These are phyloP conservation scores for Chenopodium suecicum DNA, from an alignment of 148 eudicot genomes.

Conservation along the genomic window DNA sequence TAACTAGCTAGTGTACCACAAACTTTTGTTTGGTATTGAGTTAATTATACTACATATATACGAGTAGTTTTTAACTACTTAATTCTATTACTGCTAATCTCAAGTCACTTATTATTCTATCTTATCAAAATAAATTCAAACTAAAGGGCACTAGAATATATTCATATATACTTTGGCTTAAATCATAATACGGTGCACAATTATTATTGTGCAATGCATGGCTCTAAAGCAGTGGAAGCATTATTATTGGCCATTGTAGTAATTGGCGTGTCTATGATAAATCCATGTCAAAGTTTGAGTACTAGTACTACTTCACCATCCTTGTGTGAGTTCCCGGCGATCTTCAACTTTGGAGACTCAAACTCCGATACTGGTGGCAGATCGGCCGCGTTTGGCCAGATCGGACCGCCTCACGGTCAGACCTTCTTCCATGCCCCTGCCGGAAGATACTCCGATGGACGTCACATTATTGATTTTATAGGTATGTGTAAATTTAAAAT, in stretches of 20 bases:
- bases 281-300: neutral
- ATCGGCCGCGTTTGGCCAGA: constrained; percentile 72
- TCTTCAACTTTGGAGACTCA: constrained; percentile 81
- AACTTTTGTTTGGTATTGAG: too few species aligned
- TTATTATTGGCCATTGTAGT: neutral
- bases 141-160: too few species aligned
- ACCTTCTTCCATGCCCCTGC: constrained; percentile 59
- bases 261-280: neutral
- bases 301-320: neutral
- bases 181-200: neutral
- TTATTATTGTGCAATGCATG: neutral
- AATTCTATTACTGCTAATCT: too few species aligned
- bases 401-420: constrained; percentile 52
- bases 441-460: constrained; percentile 69
- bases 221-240: neutral
- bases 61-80: too few species aligned
- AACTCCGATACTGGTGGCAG: constrained; percentile 78
- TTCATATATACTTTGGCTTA: too few species aligned
- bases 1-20: too few species aligned
- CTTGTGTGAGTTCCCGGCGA: constrained; percentile 41
- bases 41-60: too few species aligned
- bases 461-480: constrained; percentile 63
- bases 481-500: constrained; percentile 33
- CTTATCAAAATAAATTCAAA: too few species aligned
- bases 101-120: too few species aligned